Base-by-base conservation (phyloP, 495 filamentous ascomycete genomes). In the Pyronema omphalodes region DNA sequence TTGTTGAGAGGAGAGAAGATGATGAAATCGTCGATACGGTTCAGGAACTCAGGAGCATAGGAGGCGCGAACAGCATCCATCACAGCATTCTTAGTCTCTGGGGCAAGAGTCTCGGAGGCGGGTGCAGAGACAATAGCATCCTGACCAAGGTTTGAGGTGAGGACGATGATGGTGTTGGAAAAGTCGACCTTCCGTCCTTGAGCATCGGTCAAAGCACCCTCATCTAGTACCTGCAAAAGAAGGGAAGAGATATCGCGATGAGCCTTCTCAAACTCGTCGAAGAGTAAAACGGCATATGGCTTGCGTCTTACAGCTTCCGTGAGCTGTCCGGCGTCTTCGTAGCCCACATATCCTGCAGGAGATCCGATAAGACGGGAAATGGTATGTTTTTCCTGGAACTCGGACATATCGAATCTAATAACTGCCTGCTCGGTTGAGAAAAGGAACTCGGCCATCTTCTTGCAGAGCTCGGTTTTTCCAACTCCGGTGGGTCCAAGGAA, bases 231-330 rank as follows among this genome's bases (percentile, higher is more conserved):
- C 60, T 96, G 91, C 1, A 98, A 76, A 4, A 98, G 77, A n/a
- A 98, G 70, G 0, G 88, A 81, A 2, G 86, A 91, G 56, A 96
- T 95, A 64, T 98, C 91, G 18, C 84, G 81, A 64, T 96, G 89
- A 1, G 89, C 89, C 65, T 98, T 95, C 66, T 96, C 89, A 63
- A 94, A 98, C 61, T 96, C 91, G 68, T 98, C 91, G 58, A 98
- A 93, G 1, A 98, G 72, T 0, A 98, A 71, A 5, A 98, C 84
- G 1, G 91, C 91, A 60, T 98, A 96, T 1, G 91, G 91, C 66
- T 96, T 98, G 50, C 91, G 77, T 45, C 91, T 76, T 2, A 98
- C 87, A 15, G 91, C 91, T 66, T 98, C 91, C 1, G 91, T 96
- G 6, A 98, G 76, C 67, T 98, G 91, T 7, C 91, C 91, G 15